A percentile compares a stretch with the other conserved stretches of the same genome.
These are phyloP conservation scores for Vaccinium vitisidaea DNA, from an alignment of 148 eudicot species.

Conservation along the genomic window DNA sequence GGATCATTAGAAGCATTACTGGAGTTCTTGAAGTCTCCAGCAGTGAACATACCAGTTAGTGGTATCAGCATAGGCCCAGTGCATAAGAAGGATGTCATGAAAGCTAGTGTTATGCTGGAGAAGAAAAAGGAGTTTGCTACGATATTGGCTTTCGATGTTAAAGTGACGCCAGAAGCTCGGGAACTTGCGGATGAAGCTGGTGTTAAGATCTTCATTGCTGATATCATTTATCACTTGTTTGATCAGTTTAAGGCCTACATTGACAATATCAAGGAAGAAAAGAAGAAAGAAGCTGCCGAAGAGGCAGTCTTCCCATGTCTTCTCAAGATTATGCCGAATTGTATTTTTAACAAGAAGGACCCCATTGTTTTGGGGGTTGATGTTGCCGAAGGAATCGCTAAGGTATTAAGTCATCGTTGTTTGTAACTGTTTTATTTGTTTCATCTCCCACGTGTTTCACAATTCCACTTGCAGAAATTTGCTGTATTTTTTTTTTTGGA, in stretches of 20 bases:
- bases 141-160: constrained; percentile 90
- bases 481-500: not conserved
- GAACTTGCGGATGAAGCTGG: constrained; percentile 87
- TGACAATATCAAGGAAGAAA: constrained; percentile 81
- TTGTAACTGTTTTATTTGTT: not conserved
- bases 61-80: constrained; percentile 94
- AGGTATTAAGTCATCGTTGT: constrained; percentile 40
- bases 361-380: constrained; percentile 94
- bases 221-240: constrained; percentile 80
- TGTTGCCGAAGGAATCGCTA: constrained; percentile 71
- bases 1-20: constrained; percentile 93
- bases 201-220: constrained; percentile 73
- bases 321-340: constrained; percentile 64
- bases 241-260: constrained; percentile 91
- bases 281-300: constrained; percentile 82
- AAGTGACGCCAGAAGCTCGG: constrained; percentile 88
- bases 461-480: not conserved
- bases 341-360: constrained; percentile 82
- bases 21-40: constrained; percentile 81
- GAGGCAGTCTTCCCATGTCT: constrained; percentile 94
- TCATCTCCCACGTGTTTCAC: not conserved
- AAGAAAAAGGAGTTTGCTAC: constrained; percentile 94
- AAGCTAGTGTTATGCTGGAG: constrained; percentile 94
- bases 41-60: constrained; percentile 85
- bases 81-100: constrained; percentile 92